These are phyloP conservation scores for Sugiyamaella neomexicana DNA, from an alignment of 1,139 yeast species.

Conservation along the genomic window DNA sequence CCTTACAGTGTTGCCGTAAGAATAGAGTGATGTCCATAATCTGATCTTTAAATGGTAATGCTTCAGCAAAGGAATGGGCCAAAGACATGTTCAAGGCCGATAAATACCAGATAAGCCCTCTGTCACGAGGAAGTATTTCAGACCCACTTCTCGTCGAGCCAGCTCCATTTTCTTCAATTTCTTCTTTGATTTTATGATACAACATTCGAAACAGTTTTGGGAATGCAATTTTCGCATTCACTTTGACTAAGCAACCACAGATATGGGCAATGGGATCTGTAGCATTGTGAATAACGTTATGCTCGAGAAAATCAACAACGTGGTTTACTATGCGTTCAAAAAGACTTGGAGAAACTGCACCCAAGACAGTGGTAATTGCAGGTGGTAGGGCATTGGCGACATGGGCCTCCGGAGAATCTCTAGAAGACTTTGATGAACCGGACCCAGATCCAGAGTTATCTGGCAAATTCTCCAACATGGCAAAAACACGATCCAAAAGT, in stretches of 20 bases:
- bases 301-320: conserved; percentile 56
- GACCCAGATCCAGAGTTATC: conserved; percentile 29
- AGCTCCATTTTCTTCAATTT: conserved; percentile 80
- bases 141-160: conserved; percentile 71
- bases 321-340: conserved; percentile 55
- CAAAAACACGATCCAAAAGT: conserved; percentile 61
- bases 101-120: conserved; percentile 70
- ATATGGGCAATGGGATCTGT: conserved; percentile 70
- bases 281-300: conserved; percentile 62
- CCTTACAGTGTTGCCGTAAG: conserved; percentile 60
- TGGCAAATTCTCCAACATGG: conserved; percentile 74
- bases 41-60: conserved; percentile 50
- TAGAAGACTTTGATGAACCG: conserved; percentile 26
- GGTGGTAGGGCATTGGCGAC: conserved; percentile 62
- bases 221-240: conserved; percentile 55
- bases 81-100: conserved; percentile 69
- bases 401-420: conserved; percentile 42
- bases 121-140: conserved; percentile 74
- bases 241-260: conserved; percentile 65
- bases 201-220: conserved; percentile 49
- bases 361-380: conserved; percentile 64
- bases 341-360: conserved; percentile 66
- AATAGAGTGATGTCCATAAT: conserved; percentile 52
- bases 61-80: conserved; percentile 61
- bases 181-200: conserved; percentile 58